Base-by-base conservation (phyloP, 345 rosid species). In the Atalantia buxifolia region DNA sequence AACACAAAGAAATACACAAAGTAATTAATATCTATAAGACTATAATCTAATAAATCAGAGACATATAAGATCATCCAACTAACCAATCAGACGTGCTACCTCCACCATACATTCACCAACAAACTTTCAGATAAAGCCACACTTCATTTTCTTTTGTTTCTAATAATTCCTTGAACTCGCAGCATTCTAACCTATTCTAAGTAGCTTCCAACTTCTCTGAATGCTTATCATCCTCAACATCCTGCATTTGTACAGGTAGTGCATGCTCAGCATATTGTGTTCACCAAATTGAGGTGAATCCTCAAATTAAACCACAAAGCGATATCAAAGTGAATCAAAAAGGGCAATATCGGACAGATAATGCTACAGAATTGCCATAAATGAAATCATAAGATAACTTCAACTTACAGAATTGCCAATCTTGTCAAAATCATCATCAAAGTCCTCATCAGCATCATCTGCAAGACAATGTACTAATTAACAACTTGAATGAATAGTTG, bases 351-450 rank as follows among this genome's bases (percentile, higher is more conserved):
- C 9, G 9, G 24, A 9, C 9, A 16, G 24, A 19, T 5, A n/a
- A 18, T 33, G 36, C 18, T 18, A 53, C 35, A 63, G 31, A 53
- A 48, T 57, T 65, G 2, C 35, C 61, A 67, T 65, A 31, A 56
- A 78, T 69, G 28, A 63, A 36, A 66, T 24, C 35, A 74, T 28
- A 60, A 72, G 55, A 33, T 59, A 45, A 69, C 42, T 83, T 42
- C 13, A 78, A 77, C 94, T 93, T 89, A 95, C 98, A 40, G 94
- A 90, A 84, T 86, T 95, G 70, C 82, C 97, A n/a, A 92, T 92
- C 87, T 89, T 90, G 90, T 93, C 98, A 77, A 95, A 93, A 82
- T 94, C 98, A 86, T 95, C 98, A 74, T 79, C 92, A 45, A 93
- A 79, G 86, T 86, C 90, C 77, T 78, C 91, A 77, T 89, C 92